Percentiles rank a stretch among this genome's conserved stretches.
Conservation (phyloP, 177 flowering plant genomes). For the Vitis hybrid region DNA sequence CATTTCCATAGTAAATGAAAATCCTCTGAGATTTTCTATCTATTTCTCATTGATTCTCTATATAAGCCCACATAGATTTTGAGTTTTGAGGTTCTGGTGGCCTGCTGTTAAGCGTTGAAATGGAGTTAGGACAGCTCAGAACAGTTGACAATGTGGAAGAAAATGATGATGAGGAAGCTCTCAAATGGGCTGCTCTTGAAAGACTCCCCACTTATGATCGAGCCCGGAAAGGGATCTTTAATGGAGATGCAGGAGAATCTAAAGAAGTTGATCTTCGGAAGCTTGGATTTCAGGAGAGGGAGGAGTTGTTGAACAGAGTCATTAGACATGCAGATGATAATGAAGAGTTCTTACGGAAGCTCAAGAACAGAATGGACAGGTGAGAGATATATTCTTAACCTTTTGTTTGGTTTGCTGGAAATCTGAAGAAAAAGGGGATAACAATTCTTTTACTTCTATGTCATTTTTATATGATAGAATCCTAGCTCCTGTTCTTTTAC, state of each 20-base stretch:
- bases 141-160: not conserved
- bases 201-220: conserved; percentile 38
- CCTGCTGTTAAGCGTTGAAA: not conserved
- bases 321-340: conserved; percentile 30
- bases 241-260: conserved; percentile 18
- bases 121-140: not conserved
- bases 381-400: not conserved
- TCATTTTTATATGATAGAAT: too few species aligned
- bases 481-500: too few species aligned
- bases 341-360: conserved; percentile 36
- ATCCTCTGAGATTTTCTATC: not conserved
- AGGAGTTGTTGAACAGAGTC: conserved; percentile 29
- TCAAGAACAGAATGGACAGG: conserved; percentile 41
- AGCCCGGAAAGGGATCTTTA: conserved; percentile 29
- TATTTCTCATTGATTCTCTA: not conserved
- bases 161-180: conserved; percentile 37
- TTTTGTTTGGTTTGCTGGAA: not conserved
- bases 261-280: conserved; percentile 32
- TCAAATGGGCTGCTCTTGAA: conserved; percentile 48
- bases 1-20: too few species aligned
- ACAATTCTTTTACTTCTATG: too few species aligned
- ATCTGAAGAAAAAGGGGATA: not conserved
- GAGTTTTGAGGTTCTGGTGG: not conserved
- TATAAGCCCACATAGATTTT: not conserved
- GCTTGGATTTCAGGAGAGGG: conserved; percentile 31